Evolutionary conservation across 2,329 filamentous ascomycete species (phyloP).

Genomic region (Aspergillus quadrilineatus): DNA sequence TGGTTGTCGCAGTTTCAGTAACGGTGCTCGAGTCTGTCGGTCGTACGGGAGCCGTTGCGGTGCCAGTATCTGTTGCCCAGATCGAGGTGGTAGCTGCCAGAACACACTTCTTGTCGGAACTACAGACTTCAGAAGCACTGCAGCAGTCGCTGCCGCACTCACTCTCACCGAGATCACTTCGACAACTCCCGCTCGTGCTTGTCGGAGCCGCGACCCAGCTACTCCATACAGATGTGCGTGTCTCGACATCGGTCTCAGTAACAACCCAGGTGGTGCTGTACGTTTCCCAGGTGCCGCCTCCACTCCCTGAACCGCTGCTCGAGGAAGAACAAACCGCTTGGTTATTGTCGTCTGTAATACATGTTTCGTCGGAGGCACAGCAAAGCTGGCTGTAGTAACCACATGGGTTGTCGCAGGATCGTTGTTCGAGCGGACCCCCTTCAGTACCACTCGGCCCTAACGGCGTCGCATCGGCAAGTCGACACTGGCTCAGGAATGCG

Average conservation of each 20-base stretch:
- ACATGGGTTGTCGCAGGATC: conserved; percentile 50
- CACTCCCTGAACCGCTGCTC: conserved; percentile 19
- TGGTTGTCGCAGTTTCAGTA: conserved; percentile 47
- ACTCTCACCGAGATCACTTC: conserved; percentile 45
- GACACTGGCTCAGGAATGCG: conserved; percentile 26
- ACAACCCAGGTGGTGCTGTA: conserved; percentile 57
- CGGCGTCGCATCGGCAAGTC: conserved; percentile 31
- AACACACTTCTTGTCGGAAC: conserved; percentile 41
- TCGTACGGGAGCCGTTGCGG: conserved; percentile 42
- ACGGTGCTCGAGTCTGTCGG: conserved; percentile 48
- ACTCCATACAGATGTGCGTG: conserved; percentile 56
- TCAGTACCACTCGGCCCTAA: conserved; percentile 12
- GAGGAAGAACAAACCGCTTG: conserved; percentile 48
- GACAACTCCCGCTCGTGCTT: conserved; percentile 41
- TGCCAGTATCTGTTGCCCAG: conserved; percentile 37
- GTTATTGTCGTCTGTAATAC: conserved; percentile 50
- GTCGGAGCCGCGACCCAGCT: conserved; percentile 31
- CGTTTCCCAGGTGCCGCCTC: conserved; percentile 53
- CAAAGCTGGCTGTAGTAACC: conserved; percentile 54
- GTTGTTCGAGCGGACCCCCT: conserved; percentile 24
- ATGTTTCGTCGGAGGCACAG: conserved; percentile 47
- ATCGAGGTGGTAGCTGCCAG: conserved; percentile 44
- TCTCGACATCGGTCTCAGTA: conserved; percentile 54
- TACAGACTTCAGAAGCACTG: conserved; percentile 44
- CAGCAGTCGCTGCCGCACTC: conserved; percentile 49